Evolutionary conservation across 495 filamentous ascomycete genomes (phyloP), one percentile per base, ranked within the genome.

Genomic region (Parathielavia appendiculata): DNA sequence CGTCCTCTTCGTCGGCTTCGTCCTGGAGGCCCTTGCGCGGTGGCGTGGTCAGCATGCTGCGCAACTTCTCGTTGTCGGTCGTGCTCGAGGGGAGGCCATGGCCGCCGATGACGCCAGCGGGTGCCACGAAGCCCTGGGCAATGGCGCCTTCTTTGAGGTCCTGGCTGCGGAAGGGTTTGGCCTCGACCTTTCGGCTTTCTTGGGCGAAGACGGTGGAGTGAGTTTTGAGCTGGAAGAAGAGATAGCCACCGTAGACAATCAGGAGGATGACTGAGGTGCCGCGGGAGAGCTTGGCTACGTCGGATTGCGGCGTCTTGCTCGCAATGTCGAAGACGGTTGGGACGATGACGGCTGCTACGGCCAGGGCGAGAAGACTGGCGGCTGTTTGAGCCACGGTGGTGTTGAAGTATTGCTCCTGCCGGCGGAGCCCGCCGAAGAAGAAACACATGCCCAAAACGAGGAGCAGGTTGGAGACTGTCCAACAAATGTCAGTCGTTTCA

Each of bases 361-460:
- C 86, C 19, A 97, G 75, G 4, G 90, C 84, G 2, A 97, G 78
- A 14, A 97, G 71, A 73, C 84, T 89, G 30, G 91, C 84, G 1
- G 92, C 91, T 0, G 92, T 97, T 68, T 95, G 90, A 1, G 92
- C 92, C n/a, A 97, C 91, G 3, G 87, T 89, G 2, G 88, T 83
- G 74, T 97, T 97, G 81, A 97, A 97, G 69, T 83, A 85, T 63
- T 97, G 92, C 66, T 96, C 87, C 34, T 81, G 60, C 20, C 92
- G 84, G 49, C 86, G 83, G 48, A 93, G 69, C 32, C 92, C 92
- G 34, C 92, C 91, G 51, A 87, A 87, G 73, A 95, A 90, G 78
- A 97, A 97, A 68, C 86, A 91, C 86, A 93, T 92, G 17, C 92
- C 92, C 75, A 96, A 76, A 38, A 97, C 92, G 19, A 97, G 80